phyloP scores from a whole-genome alignment of 306 rosid species.

The Oemleria cerasiformis region DNA sequence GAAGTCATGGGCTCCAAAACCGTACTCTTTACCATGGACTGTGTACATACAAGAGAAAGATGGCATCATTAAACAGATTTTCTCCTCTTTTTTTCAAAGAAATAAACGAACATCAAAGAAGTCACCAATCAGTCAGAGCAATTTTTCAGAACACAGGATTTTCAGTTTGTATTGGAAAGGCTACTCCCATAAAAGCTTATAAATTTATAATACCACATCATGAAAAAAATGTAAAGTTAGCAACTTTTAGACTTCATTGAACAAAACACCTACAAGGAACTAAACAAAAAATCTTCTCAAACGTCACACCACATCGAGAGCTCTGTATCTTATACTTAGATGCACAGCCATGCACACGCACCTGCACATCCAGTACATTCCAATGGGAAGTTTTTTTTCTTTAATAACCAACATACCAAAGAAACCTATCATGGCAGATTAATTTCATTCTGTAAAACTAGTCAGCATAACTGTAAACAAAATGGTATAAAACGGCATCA shows the following conservation, averaged over 20 bases:
- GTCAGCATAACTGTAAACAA: not conserved
- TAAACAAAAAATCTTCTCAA: not conserved
- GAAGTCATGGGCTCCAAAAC: slow-evolving; percentile 92
- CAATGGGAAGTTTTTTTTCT: not conserved
- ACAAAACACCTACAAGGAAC: not conserved
- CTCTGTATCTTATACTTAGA: not conserved
- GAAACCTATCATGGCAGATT: not conserved
- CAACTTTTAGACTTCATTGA: not conserved
- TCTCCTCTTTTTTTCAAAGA: not conserved
- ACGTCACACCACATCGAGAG: not conserved
- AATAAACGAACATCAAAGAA: slow-evolving; percentile 1
- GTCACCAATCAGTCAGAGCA: not conserved
- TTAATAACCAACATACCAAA: not conserved
- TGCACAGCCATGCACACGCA: not conserved
- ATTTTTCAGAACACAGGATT: slow-evolving; percentile 4
- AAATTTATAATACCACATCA: too few species aligned
- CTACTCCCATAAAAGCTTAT: not conserved
- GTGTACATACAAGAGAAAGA: slow-evolving; percentile 21
- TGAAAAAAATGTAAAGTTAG: not conserved
- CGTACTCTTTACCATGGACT: slow-evolving; percentile 95
- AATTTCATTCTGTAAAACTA: not conserved
- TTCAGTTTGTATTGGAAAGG: not conserved
- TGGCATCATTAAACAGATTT: slow-evolving; percentile 1
- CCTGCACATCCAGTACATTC: not conserved
- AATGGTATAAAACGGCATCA: not conserved